A percentile compares a stretch with the other conserved stretches of the same genome.
phyloP scores from a whole-genome alignment of 2,329 filamentous ascomycete genomes.

The Thelonectria olida region DNA sequence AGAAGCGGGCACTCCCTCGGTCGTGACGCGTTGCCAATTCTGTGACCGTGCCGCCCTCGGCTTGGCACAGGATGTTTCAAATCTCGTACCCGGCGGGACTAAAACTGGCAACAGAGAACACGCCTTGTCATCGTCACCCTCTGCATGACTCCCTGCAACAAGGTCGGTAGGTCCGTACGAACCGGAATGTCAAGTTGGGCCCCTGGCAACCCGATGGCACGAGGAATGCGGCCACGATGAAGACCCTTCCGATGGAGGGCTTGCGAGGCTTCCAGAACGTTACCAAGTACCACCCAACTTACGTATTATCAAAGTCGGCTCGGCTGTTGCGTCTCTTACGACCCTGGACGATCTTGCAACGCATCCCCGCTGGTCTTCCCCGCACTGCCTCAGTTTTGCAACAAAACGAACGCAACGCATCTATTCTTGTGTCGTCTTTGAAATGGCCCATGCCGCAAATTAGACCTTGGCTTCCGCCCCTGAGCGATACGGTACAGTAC shows the following conservation, averaged over 20 bases:
- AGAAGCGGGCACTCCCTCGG: constrained; percentile 9
- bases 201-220: constrained; percentile 3
- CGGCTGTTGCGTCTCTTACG: not conserved
- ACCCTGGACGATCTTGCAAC: constrained; percentile 5
- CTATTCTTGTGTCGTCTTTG: not conserved
- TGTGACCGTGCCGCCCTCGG: constrained; percentile 9
- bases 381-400: constrained; percentile 18
- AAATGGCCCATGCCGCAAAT: constrained; percentile 7
- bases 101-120: not conserved
- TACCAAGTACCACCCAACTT: constrained; percentile 4
- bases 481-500: constrained; percentile 8
- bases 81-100: constrained; percentile 14
- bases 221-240: constrained; percentile 1
- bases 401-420: not conserved
- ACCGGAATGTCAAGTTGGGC: not conserved
- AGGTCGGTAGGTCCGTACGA: not conserved
- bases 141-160: not conserved
- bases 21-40: constrained; percentile 15
- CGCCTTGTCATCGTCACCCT: constrained; percentile 2
- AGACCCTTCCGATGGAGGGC: constrained; percentile 1
- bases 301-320: not conserved
- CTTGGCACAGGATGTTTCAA: constrained; percentile 22
- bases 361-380: constrained; percentile 15
- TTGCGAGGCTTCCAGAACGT: constrained; percentile 13
- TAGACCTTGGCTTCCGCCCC: constrained; percentile 12